phyloP scores from a whole-genome alignment of 345 rosid genomes.

The Erysimum cheiranthoides region DNA sequence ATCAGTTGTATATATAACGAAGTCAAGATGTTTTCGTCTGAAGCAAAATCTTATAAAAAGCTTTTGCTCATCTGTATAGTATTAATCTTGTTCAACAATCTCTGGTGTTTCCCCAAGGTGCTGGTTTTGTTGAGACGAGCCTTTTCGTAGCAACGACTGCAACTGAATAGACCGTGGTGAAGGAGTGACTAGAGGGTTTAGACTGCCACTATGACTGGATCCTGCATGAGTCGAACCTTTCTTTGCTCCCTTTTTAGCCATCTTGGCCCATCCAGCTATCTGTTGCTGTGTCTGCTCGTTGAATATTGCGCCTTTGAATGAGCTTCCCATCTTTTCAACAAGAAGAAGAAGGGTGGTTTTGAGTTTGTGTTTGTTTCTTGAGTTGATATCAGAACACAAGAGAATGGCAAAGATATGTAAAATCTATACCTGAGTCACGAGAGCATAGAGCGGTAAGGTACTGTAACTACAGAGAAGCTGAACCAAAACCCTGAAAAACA shows the following conservation, averaged over 20 bases:
- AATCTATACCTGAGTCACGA: conserved; percentile 73
- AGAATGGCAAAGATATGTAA: background rate
- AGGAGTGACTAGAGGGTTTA: conserved; percentile 19
- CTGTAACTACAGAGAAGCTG: conserved; percentile 88
- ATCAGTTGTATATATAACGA: conserved; percentile 11
- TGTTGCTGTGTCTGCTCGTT: conserved; percentile 71
- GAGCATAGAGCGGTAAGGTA: conserved; percentile 88
- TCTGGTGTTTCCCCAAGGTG: background rate
- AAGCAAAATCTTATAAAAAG: background rate
- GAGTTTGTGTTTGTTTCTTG: conserved; percentile 11
- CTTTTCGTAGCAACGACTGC: conserved; percentile 30
- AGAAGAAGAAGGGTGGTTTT: background rate
- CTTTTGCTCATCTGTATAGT: background rate
- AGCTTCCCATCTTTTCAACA: conserved; percentile 79
- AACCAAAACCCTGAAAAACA: conserved; percentile 54
- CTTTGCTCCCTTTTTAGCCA: conserved; percentile 57
- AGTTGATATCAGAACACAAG: conserved; percentile 3
- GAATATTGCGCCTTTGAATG: conserved; percentile 73
- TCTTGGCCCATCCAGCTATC: conserved; percentile 73
- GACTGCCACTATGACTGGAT: conserved; percentile 25
- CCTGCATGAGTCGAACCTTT: conserved; percentile 39
- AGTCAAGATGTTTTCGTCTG: background rate
- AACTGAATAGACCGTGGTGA: conserved; percentile 30
- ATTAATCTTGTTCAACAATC: conserved; percentile 25
- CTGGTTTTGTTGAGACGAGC: conserved; percentile 23